These are phyloP conservation scores for Colletotrichum musae DNA, from an alignment of 2,329 filamentous ascomycete genomes.

Conservation along the genomic window DNA sequence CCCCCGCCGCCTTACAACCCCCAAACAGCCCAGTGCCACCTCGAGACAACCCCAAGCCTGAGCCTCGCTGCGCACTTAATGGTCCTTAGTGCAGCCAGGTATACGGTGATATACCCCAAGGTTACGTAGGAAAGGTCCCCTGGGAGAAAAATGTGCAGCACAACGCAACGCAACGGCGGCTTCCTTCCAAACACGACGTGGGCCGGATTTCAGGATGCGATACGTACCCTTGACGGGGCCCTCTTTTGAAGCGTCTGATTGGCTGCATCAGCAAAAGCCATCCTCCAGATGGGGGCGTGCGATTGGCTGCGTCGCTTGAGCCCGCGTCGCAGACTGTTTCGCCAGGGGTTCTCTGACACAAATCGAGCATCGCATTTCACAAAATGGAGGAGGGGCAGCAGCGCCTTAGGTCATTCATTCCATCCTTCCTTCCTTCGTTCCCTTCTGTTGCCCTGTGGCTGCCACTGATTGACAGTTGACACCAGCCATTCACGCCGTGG, in stretches of 20 bases:
- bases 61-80: background rate
- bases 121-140: too few species aligned
- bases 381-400: conserved; percentile 14
- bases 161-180: background rate
- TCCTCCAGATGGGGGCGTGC: conserved; percentile 30
- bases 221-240: conserved; percentile 24
- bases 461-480: background rate
- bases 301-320: conserved; percentile 37
- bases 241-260: conserved; percentile 11
- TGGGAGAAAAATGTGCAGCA: too few species aligned
- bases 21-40: conserved; percentile 36
- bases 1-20: conserved; percentile 26
- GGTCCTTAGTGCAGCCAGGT: background rate
- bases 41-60: conserved; percentile 25
- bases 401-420: background rate
- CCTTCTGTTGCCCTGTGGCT: background rate
- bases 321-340: conserved; percentile 55
- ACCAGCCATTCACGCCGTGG: background rate
- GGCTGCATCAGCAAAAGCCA: background rate
- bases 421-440: background rate
- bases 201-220: conserved; percentile 26
- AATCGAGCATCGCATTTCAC: conserved; percentile 45
- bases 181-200: conserved; percentile 10
- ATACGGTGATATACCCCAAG: too few species aligned
- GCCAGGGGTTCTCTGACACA: conserved; percentile 55